These are phyloP conservation scores for Leccinum obscurum DNA, from an alignment of 768 basidiomycete genomes.

Conservation along the genomic window DNA sequence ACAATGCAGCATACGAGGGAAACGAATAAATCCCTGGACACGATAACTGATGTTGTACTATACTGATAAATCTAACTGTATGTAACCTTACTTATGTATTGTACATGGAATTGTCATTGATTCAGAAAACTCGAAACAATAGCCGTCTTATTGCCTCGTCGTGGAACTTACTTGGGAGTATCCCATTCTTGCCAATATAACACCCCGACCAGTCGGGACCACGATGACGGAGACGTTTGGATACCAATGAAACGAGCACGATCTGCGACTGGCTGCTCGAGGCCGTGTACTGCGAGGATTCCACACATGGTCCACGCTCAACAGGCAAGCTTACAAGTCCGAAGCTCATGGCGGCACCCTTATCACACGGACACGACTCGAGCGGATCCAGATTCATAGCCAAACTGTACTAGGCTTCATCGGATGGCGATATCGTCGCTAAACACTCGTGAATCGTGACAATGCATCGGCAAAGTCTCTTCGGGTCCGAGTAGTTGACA, in stretches of 20 bases:
- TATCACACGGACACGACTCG: too few relatives aligned
- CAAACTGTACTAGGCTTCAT: too few relatives aligned
- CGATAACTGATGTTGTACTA: conserved; percentile 9
- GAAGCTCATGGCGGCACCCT: too few relatives aligned
- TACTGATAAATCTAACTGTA: neutral
- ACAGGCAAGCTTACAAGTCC: neutral
- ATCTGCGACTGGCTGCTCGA: conserved; percentile 67
- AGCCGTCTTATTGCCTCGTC: too few relatives aligned
- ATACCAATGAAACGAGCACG: conserved; percentile 80
- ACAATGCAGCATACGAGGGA: conserved; percentile 80
- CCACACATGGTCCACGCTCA: conserved; percentile 73
- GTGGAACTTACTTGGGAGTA: too few relatives aligned
- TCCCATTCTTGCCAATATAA: conserved; percentile 68
- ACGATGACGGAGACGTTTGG: conserved; percentile 88
- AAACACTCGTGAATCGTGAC: too few relatives aligned
- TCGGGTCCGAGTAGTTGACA: too few relatives aligned
- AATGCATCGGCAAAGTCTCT: too few relatives aligned
- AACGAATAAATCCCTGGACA: conserved; percentile 12
- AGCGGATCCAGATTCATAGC: too few relatives aligned
- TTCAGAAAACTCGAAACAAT: too few relatives aligned
- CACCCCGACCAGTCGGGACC: conserved; percentile 99
- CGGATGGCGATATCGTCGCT: too few relatives aligned
- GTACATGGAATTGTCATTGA: too few relatives aligned
- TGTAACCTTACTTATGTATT: neutral
- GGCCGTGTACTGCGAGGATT: conserved; percentile 82